phyloP scores from a whole-genome alignment of 2,329 filamentous ascomycete species.

The Thelonectria rubi region DNA sequence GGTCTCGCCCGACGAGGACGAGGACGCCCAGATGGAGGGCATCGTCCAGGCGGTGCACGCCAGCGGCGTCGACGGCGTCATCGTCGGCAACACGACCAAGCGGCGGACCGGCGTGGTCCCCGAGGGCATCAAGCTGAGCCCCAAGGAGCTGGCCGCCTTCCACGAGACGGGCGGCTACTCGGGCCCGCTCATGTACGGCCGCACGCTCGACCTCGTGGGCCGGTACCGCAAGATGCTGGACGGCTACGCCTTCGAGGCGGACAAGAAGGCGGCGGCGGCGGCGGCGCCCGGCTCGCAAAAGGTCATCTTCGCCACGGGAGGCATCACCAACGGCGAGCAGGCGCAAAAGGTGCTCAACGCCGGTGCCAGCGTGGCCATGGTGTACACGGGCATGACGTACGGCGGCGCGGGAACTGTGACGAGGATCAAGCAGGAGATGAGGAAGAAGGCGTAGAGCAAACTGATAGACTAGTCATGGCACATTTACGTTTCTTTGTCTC shows the following conservation, averaged over 20 bases:
- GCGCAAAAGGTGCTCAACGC: conserved; percentile 84
- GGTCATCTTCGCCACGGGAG: conserved; percentile 92
- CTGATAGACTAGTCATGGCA: conserved; percentile 11
- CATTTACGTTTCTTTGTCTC: conserved; percentile 21
- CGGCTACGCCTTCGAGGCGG: conserved; percentile 48
- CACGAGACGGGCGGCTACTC: conserved; percentile 88
- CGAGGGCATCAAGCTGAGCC: conserved; percentile 69
- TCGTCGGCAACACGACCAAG: conserved; percentile 97
- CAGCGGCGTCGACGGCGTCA: conserved; percentile 91
- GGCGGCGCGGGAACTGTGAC: conserved; percentile 71
- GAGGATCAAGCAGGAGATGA: conserved; percentile 71
- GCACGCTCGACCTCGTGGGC: conserved; percentile 80
- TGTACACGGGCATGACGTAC: conserved; percentile 82
- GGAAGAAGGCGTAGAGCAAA: conserved; percentile 48
- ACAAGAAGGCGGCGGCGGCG: conserved; percentile 42
- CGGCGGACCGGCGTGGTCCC: conserved; percentile 77
- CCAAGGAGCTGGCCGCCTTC: conserved; percentile 72
- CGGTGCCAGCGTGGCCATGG: conserved; percentile 88
- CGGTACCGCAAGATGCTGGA: conserved; percentile 79
- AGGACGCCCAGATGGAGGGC: conserved; percentile 82
- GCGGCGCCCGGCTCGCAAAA: conserved; percentile 62
- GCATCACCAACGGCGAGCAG: conserved; percentile 88
- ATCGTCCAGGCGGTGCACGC: conserved; percentile 86
- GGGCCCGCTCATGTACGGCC: conserved; percentile 86
- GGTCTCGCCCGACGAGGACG: conserved; percentile 94